Conservation (phyloP, 2,329 filamentous ascomycete species). For the Endothia cerciana region DNA sequence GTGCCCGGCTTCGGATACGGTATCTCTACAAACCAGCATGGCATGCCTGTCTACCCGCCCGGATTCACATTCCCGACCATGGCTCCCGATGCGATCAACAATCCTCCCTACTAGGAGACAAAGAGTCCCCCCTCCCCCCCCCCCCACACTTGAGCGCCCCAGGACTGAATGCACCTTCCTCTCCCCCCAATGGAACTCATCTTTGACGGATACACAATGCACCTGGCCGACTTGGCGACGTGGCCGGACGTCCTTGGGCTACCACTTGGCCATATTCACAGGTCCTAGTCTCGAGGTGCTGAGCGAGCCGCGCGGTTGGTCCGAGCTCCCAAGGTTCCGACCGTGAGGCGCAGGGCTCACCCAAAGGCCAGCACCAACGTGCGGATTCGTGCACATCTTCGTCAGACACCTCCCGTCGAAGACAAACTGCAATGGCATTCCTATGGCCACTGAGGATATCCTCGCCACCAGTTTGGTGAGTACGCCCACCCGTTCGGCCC, state of each 20-base stretch:
- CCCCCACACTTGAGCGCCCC: too few species aligned
- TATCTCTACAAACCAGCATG: constrained; percentile 49
- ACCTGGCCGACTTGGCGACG: not conserved
- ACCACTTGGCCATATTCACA: not conserved
- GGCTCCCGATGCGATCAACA: constrained; percentile 25
- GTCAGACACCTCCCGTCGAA: not conserved
- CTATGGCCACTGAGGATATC: not conserved
- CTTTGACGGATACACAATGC: not conserved
- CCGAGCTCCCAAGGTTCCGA: not conserved
- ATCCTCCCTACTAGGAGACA: constrained; percentile 25
- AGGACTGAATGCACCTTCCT: not conserved
- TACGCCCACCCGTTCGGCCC: not conserved
- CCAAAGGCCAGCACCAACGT: not conserved
- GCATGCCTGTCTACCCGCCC: constrained; percentile 54
- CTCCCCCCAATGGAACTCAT: not conserved
- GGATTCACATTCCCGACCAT: constrained; percentile 45
- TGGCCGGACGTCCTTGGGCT: not conserved
- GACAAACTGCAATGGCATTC: not conserved
- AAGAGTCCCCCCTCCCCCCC: too few species aligned
- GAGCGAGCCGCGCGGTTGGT: not conserved
- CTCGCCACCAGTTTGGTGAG: not conserved
- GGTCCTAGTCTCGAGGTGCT: not conserved
- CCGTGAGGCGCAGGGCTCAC: not conserved
- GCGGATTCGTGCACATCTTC: not conserved
- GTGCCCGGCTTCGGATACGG: constrained; percentile 48